Evolutionary conservation across 202 grass and related monocot genomes (phyloP), one percentile per base, ranked within the genome.

Genomic region (Hordeum pubiflorum): DNA sequence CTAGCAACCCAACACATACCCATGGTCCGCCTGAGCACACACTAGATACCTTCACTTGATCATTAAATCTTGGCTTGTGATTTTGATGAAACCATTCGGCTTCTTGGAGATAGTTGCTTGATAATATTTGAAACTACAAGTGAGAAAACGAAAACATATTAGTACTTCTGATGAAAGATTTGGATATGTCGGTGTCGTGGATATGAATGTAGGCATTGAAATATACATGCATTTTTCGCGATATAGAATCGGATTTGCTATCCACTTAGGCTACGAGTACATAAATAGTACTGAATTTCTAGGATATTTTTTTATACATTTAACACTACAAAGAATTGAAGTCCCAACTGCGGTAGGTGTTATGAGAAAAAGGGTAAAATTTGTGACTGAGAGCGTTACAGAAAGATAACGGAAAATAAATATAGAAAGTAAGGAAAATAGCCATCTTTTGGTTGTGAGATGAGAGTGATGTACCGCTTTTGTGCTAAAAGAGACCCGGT

Each of bases 1-100:
- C 33, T 2, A 69, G 64, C 37, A 70, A 57, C 22, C 78, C 32
- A 20, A 69, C 48, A 20, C 41, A 40, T 21, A 39, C 63, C 32
- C 48, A 55, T 80, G 26, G 63, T n/a, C 48, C 78, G 1, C 78
- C 64, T 41, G 63, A 56, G 34, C 62, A 68, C n/a, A 80, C 11
- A 27, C 50, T 26, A 3, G 78, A 80, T 38, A 67, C 63, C 3
- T 38, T 57, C 63, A 68, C 63, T 57, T 80, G 78, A 37, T 80
- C 78, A 39, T 38, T 69, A 29, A 80, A 80, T 22, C 48, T 80
- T 57, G 78, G 78, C 48, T 67, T 69, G 33, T 80, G 39, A 14
- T 80, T 80, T 39, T 55, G 20, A 58, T 69, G 78, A 38, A 80
- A 80, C 63, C 78, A 80, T 39, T 80, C 44, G 9, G 78, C 46